These are phyloP conservation scores for Saccharomyces hybrid DNA, from an alignment of 1,139 yeast genomes.

Conservation along the genomic window DNA sequence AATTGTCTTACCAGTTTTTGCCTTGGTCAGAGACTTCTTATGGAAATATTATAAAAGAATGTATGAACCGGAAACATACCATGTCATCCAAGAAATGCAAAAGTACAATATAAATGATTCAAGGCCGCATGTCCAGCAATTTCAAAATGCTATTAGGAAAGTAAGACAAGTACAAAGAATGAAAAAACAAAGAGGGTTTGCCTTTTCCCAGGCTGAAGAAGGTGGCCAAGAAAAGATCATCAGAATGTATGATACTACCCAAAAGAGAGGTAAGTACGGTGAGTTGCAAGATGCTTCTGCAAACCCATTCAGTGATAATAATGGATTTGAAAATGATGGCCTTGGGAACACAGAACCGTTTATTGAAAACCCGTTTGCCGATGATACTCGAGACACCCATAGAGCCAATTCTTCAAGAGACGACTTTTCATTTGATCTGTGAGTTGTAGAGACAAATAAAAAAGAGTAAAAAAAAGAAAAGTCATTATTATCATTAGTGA, in stretches of 20 bases:
- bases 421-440: neutral
- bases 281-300: slow-evolving; percentile 40
- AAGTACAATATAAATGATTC: slow-evolving; percentile 90
- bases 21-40: slow-evolving; percentile 77
- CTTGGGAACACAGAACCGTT: neutral
- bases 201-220: slow-evolving; percentile 92
- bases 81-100: slow-evolving; percentile 93
- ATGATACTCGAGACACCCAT: neutral
- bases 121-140: slow-evolving; percentile 91
- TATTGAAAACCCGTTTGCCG: slow-evolving; percentile 11
- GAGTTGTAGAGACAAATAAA: neutral
- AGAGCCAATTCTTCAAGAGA: neutral
- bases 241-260: slow-evolving; percentile 90
- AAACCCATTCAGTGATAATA: slow-evolving; percentile 26
- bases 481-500: neutral
- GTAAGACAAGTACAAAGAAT: slow-evolving; percentile 97
- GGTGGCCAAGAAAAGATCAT: slow-evolving; percentile 86
- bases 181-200: slow-evolving; percentile 97
- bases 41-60: slow-evolving; percentile 94
- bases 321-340: slow-evolving; percentile 7
- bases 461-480: neutral
- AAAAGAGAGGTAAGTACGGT: slow-evolving; percentile 46
- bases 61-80: slow-evolving; percentile 86
- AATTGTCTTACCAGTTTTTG: slow-evolving; percentile 65
- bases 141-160: slow-evolving; percentile 93